phyloP scores from a whole-genome alignment of 2,329 filamentous ascomycete species.

The Alternaria viburni region DNA sequence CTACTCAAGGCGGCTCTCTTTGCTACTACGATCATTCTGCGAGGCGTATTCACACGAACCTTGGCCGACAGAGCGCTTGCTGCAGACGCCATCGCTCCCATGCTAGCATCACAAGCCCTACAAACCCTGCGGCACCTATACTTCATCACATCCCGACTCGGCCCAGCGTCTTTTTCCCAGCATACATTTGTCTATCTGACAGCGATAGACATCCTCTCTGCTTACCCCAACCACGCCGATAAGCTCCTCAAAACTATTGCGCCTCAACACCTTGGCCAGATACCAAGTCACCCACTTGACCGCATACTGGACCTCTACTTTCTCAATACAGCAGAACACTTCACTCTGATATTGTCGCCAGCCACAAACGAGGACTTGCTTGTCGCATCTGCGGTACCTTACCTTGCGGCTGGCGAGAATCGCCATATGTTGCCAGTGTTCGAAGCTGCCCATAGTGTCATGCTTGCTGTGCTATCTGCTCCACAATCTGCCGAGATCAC shows the following conservation, averaged over 20 bases:
- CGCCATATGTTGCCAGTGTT: constrained; percentile 72
- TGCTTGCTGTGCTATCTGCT: constrained; percentile 79
- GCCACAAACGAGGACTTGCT: constrained; percentile 74
- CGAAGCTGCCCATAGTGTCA: constrained; percentile 83
- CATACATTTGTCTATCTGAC: constrained; percentile 85
- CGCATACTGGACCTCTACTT: constrained; percentile 85
- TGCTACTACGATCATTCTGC: constrained; percentile 74
- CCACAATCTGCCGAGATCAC: constrained; percentile 77
- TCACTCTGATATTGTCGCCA: constrained; percentile 72
- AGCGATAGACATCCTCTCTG: constrained; percentile 79
- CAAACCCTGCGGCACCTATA: constrained; percentile 77
- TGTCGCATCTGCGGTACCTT: constrained; percentile 74
- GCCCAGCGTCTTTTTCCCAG: constrained; percentile 77
- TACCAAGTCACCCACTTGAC: constrained; percentile 70
- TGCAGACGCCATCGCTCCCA: constrained; percentile 64
- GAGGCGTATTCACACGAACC: constrained; percentile 72
- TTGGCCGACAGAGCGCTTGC: constrained; percentile 64
- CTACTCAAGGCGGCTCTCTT: constrained; percentile 78
- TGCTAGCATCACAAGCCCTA: constrained; percentile 73
- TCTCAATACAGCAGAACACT: constrained; percentile 83
- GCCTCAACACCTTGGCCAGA: constrained; percentile 60
- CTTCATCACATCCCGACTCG: constrained; percentile 79
- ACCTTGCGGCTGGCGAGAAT: constrained; percentile 68
- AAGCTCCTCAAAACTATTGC: constrained; percentile 71
- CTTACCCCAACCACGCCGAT: constrained; percentile 70